Evolutionary conservation across 352 stramenopile genomes (phyloP), one percentile per base, ranked within the genome.

Genomic region (Pythium sp.): DNA sequence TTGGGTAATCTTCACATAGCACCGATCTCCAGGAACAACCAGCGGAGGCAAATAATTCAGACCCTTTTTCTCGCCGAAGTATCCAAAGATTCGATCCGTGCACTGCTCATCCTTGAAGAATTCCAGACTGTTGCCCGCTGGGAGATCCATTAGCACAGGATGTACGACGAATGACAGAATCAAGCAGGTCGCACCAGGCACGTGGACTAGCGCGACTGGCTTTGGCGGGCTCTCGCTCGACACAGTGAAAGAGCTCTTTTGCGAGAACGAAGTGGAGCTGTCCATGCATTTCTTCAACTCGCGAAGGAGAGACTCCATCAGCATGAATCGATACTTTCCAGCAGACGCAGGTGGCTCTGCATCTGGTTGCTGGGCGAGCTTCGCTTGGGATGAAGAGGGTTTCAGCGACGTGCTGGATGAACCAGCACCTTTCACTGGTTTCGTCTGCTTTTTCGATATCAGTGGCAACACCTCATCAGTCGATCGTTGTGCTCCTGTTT

Each of bases 141-240:
- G 84, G 28, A 92, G 72, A 56, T 92, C 86, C 86, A 94, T 94
- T 18, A 94, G 63, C 12, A 92, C 86, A 8, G 86, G 86, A 36
- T 94, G 86, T 20, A 92, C 81, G 0, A 78, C 75, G 64, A 94
- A 94, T n/a, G 84, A 91, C n/a, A 94, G 64, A 24, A 92, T 74
- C 55, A 94, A 62, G 41, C 79, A 91, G 46, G 80, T 92, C 12
- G 83, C 84, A 15, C 80, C 77, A 5, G 84, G 84, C 1, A 89
- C 77, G n/a, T 85, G 80, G 38, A 94, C 67, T 22, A 84, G 68
- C 38, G 86, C 76, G 24, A 92, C 49, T 36, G 82, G 75, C 57
- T 89, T 82, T 2, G 86, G 86, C 4, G 86, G 86, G 64, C 78
- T 87, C 15, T 91, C 79, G 60, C 86, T 94, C 8, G 79, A 74